Evolutionary conservation across 2,329 filamentous ascomycete genomes (phyloP).

Genomic region (Cytospora schulzeri): DNA sequence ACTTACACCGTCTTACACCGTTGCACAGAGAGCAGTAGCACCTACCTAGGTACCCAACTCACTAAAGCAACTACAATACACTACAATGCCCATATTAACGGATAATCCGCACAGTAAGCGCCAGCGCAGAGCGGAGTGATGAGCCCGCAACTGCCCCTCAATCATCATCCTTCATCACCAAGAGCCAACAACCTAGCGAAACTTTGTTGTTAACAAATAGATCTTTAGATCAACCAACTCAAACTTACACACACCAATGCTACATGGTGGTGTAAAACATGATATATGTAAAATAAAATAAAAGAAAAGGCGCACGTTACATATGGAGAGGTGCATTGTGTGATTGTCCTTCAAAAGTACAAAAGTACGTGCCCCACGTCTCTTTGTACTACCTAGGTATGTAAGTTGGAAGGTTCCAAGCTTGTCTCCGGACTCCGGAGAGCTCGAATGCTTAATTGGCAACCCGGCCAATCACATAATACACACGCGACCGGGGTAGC

Average conservation of each 20-base stretch:
- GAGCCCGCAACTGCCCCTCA: neutral
- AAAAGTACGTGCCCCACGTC: too few relatives aligned
- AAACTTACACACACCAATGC: too few relatives aligned
- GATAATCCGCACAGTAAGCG: neutral
- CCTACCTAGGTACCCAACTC: neutral
- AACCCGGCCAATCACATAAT: slow-evolving; percentile 19
- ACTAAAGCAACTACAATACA: too few relatives aligned
- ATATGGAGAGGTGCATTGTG: too few relatives aligned
- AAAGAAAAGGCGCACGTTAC: too few relatives aligned
- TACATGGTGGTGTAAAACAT: too few relatives aligned
- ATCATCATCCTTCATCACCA: neutral
- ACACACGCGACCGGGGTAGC: slow-evolving; percentile 12
- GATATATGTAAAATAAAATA: too few relatives aligned
- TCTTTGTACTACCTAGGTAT: neutral
- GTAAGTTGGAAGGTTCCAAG: too few relatives aligned
- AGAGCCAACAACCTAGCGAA: neutral
- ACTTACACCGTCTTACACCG: too few relatives aligned
- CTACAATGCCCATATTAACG: too few relatives aligned
- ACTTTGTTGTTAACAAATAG: neutral
- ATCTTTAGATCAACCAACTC: too few relatives aligned
- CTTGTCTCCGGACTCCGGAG: neutral
- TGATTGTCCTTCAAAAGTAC: too few relatives aligned
- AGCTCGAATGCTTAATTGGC: neutral
- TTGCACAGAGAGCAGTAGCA: neutral
- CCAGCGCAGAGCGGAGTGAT: neutral